Conservation (phyloP, 2,329 filamentous ascomycete genomes). For the Hypoxylon sp. region DNA sequence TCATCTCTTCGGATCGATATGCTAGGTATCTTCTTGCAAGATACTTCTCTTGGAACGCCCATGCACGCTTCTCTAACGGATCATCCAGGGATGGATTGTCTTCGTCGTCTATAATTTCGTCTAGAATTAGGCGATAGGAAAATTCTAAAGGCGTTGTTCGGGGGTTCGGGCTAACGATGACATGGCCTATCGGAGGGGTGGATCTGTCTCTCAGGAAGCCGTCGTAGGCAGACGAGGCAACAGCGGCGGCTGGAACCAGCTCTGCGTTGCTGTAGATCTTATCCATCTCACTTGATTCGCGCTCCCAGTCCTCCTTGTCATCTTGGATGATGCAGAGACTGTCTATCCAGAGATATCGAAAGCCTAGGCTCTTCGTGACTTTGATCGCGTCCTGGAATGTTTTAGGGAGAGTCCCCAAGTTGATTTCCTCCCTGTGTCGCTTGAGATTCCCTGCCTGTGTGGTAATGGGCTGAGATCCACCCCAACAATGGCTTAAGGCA, state of each 20-base stretch:
- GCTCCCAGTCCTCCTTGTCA: constrained; percentile 26
- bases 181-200: no score
- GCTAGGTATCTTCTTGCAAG: constrained; percentile 2
- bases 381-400: constrained; percentile 6
- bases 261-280: constrained; percentile 11
- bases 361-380: constrained; percentile 1
- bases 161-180: neutral
- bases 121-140: neutral
- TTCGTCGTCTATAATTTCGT: neutral
- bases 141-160: neutral
- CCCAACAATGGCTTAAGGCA: constrained; percentile 17
- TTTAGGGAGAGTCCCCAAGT: neutral
- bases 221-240: constrained; percentile 1
- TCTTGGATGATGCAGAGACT: constrained; percentile 38
- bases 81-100: neutral
- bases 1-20: neutral
- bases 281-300: constrained; percentile 7
- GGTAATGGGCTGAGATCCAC: neutral
- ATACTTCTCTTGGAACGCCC: constrained; percentile 9
- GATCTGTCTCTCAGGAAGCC: constrained; percentile 10
- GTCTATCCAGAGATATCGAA: constrained; percentile 39
- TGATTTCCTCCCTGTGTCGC: neutral
- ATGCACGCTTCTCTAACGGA: constrained; percentile 1
- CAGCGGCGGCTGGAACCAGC: neutral
- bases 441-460: neutral